Conservation (phyloP, 176 grass and related monocot species). For the Avena insularis region DNA sequence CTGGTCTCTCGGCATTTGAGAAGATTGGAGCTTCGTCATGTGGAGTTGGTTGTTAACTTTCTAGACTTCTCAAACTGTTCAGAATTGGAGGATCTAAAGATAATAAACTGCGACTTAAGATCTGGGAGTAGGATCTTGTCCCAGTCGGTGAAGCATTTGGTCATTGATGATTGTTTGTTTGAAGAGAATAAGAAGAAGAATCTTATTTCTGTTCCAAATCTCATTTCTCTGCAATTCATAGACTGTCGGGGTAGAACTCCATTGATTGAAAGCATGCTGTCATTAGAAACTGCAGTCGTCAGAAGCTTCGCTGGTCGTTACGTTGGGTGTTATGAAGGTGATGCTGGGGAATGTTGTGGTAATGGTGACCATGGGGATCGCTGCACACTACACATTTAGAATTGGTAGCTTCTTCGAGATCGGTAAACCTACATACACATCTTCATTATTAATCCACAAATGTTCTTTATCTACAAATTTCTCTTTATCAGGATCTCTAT, state of each 20-base stretch:
- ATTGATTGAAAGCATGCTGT: background rate
- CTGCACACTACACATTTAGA: background rate
- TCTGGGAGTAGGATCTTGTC: background rate
- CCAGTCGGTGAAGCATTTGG: background rate
- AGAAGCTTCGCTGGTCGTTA: too few species aligned
- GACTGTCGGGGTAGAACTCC: background rate
- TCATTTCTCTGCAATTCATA: background rate
- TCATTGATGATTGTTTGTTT: background rate
- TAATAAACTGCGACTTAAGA: background rate
- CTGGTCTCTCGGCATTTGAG: background rate
- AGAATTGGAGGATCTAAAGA: background rate
- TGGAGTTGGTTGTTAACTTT: background rate
- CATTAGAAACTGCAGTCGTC: constrained; percentile 24
- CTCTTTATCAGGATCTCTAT: background rate
- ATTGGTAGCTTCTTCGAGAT: background rate
- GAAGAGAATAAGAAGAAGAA: background rate
- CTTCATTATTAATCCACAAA: background rate
- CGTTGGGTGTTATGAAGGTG: too few species aligned
- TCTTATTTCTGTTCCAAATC: background rate
- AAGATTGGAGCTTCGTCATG: background rate
- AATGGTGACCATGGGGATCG: background rate
- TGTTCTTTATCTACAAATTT: background rate
- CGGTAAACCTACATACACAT: background rate
- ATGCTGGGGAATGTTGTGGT: background rate
- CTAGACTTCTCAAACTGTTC: background rate